These are phyloP conservation scores for Lentinus brumalis DNA, from an alignment of 768 basidiomycete species.

Conservation along the genomic window DNA sequence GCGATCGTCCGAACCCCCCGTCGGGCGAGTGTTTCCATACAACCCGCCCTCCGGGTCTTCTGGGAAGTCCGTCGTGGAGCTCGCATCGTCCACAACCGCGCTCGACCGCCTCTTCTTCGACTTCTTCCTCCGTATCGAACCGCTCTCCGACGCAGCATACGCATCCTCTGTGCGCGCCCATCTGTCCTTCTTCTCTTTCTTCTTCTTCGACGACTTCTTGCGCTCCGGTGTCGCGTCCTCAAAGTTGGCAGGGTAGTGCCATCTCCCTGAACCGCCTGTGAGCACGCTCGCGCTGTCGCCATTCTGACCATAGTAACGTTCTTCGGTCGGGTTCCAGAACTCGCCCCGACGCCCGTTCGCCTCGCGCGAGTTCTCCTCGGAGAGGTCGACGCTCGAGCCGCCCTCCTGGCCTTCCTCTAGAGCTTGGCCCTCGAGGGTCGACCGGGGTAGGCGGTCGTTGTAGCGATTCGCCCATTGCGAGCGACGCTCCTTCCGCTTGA, in stretches of 20 bases:
- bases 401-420: constrained; percentile 80
- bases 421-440: constrained; percentile 68
- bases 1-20: constrained; percentile 7
- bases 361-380: constrained; percentile 21
- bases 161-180: constrained; percentile 90
- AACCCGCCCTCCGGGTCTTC: constrained; percentile 75
- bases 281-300: constrained; percentile 38
- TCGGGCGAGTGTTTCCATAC: constrained; percentile 47
- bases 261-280: constrained; percentile 49
- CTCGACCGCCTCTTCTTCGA: constrained; percentile 57
- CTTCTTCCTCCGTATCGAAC: constrained; percentile 53
- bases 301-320: constrained; percentile 65
- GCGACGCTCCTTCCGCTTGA: constrained; percentile 75
- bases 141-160: constrained; percentile 47
- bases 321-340: constrained; percentile 77
- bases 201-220: constrained; percentile 43
- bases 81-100: constrained; percentile 43
- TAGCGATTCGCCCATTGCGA: constrained; percentile 89
- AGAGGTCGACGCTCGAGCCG: constrained; percentile 29
- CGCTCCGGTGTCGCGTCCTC: constrained; percentile 53
- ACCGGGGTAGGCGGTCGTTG: constrained; percentile 74
- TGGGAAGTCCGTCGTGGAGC: constrained; percentile 54
- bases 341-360: constrained; percentile 40
- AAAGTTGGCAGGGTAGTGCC: constrained; percentile 88
- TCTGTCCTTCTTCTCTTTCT: constrained; percentile 83